Conservation (phyloP, 2,329 filamentous ascomycete genomes). For the Fusarium neocosmosporiellum region DNA sequence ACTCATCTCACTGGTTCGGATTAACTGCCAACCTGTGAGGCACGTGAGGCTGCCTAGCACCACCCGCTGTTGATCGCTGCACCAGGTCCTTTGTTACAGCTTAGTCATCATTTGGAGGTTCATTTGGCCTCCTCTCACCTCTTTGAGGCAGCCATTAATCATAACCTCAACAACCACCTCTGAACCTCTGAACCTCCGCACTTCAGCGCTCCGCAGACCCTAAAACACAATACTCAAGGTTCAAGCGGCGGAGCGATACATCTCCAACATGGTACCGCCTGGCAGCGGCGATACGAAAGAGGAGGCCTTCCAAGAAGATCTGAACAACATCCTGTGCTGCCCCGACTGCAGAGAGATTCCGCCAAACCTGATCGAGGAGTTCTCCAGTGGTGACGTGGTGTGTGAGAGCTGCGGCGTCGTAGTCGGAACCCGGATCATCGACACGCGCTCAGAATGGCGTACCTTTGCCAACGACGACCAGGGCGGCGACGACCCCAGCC, state of each 20-base stretch:
- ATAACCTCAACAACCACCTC: not conserved
- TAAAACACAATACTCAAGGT: not conserved
- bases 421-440: conserved; percentile 89
- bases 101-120: not conserved
- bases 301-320: conserved; percentile 77
- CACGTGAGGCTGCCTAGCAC: not conserved
- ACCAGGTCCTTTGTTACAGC: not conserved
- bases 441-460: conserved; percentile 97
- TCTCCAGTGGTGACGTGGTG: conserved; percentile 91
- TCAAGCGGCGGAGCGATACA: conserved; percentile 31
- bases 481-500: conserved; percentile 94
- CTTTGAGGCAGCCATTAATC: not conserved
- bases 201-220: not conserved
- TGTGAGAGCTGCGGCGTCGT: conserved; percentile 93
- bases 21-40: not conserved
- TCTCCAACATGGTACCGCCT: conserved; percentile 60
- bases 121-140: not conserved
- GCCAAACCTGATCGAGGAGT: conserved; percentile 94
- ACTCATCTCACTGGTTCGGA: not conserved
- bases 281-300: conserved; percentile 47
- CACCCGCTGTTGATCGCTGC: not conserved
- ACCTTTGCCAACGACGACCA: conserved; percentile 99
- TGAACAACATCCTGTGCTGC: conserved; percentile 88
- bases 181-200: not conserved
- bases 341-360: conserved; percentile 91